Conservation (phyloP, 2,329 filamentous ascomycete species). For the Colletotrichum orchidophilum region DNA sequence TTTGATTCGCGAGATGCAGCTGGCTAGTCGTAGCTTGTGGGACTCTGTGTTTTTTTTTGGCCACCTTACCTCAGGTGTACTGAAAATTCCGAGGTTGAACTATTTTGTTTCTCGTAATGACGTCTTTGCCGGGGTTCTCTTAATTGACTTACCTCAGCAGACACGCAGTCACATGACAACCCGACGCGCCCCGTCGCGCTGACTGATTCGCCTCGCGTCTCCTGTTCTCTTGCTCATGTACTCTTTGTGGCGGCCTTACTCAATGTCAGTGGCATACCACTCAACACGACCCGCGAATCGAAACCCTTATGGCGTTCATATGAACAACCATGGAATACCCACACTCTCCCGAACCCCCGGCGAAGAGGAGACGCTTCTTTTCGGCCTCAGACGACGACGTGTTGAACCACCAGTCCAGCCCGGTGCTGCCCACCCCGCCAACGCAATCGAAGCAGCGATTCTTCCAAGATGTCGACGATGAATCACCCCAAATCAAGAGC, state of each 20-base stretch:
- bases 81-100: constrained; percentile 11
- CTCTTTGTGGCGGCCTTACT: background rate
- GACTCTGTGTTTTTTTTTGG: background rate
- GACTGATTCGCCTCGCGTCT: constrained; percentile 48
- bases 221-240: constrained; percentile 31
- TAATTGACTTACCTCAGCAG: constrained; percentile 29
- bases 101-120: constrained; percentile 19
- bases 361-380: constrained; percentile 59
- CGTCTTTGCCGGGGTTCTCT: constrained; percentile 10
- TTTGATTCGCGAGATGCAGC: constrained; percentile 5
- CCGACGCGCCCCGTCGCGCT: constrained; percentile 48
- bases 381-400: constrained; percentile 44
- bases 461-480: constrained; percentile 46
- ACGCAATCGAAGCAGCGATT: constrained; percentile 45
- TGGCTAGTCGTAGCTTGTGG: constrained; percentile 2
- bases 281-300: background rate
- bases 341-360: constrained; percentile 53
- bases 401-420: constrained; percentile 25
- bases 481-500: constrained; percentile 38
- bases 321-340: constrained; percentile 48
- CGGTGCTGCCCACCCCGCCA: constrained; percentile 28
- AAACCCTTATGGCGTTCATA: background rate
- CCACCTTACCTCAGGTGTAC: background rate
- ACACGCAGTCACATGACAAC: constrained; percentile 52
- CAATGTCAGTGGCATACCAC: background rate